These are phyloP conservation scores for Kurtzmaniella fragi DNA, from an alignment of 805 yeast genomes.

Conservation along the genomic window DNA sequence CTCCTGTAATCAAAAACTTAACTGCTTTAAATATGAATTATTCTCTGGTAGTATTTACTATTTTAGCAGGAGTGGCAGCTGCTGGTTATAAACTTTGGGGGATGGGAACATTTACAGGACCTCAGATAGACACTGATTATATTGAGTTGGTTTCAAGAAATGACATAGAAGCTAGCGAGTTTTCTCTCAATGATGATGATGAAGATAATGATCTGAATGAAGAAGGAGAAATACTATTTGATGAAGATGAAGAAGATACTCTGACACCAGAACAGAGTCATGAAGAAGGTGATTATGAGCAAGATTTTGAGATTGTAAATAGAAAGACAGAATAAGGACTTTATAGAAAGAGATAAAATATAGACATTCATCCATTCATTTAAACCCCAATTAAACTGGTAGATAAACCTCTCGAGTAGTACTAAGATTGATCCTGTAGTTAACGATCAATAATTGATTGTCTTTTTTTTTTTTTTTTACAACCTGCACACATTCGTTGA, in stretches of 20 bases:
- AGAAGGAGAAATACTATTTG: neutral
- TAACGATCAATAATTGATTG: neutral
- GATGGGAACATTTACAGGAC: slow-evolving; percentile 55
- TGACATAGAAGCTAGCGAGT: slow-evolving; percentile 12
- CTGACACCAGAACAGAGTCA: neutral
- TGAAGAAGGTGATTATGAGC: neutral
- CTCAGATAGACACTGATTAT: slow-evolving; percentile 45
- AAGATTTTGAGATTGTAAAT: too few species aligned
- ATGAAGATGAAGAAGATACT: neutral
- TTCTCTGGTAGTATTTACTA: slow-evolving; percentile 57
- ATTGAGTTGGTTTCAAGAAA: slow-evolving; percentile 31
- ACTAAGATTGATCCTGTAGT: too few species aligned
- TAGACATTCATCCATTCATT: neutral
- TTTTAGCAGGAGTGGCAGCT: slow-evolving; percentile 43
- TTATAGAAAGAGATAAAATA: neutral
- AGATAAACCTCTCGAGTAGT: too few species aligned
- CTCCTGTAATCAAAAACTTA: slow-evolving; percentile 49
- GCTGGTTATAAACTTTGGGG: slow-evolving; percentile 63
- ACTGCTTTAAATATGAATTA: slow-evolving; percentile 49
- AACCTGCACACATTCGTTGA: neutral
- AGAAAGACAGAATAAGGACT: neutral
- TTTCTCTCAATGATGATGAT: slow-evolving; percentile 11
- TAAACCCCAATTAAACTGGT: too few species aligned
- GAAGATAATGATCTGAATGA: slow-evolving; percentile 1
- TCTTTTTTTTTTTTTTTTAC: neutral